Evolutionary conservation across 192 early-diverging fungal species (phyloP), one percentile per base, ranked within the genome.

Genomic region (Mortierella alpina): DNA sequence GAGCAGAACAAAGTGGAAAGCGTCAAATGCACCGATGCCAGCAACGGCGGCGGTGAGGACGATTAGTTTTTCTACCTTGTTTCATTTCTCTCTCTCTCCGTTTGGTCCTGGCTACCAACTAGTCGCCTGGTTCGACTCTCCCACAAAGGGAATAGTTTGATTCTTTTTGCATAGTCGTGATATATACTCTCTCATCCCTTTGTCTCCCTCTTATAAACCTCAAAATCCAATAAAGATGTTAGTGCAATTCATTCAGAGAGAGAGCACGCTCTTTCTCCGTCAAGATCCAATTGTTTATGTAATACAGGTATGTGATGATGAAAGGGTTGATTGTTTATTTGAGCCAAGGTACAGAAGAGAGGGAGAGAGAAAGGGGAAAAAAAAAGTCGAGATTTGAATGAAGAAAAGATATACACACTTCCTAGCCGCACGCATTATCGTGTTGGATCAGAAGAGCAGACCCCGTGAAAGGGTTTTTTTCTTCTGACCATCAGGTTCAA

Each of bases 381-480:
- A 65, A 57, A 65, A 23, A 47, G 73, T 68, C 18, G 58, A 54
- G 52, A 68, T 46, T 41, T 63, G 20, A 59, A 51, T 8, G 63
- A 55, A 49, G 44, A 79, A 68, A 56, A 72, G 66, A 72, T 55
- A 48, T 54, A 68, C 70, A 72, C 77, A 67, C 77, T 80, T 41
- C 77, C 77, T 80, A 63, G 55, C 66, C 77, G 77, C 77, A 80
- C 77, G 77, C 77, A 80, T 80, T 80, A 80, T 72, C 77, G 77
- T 80, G 77, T 80, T 67, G 50, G 58, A 72, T 72, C 74, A 58
- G 15, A 56, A 63, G 64, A 52, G 39, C n/a, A 55, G 46, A 23
- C 3, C 11, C 44, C 23, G 9, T 31, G 2, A 45, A 40, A 20
- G 9, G n/a, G 56, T 14, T 59, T 22, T 75, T 12, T 59, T 23